Conservation (phyloP, 148 eudicot species). For the Camellia granthamiana region DNA sequence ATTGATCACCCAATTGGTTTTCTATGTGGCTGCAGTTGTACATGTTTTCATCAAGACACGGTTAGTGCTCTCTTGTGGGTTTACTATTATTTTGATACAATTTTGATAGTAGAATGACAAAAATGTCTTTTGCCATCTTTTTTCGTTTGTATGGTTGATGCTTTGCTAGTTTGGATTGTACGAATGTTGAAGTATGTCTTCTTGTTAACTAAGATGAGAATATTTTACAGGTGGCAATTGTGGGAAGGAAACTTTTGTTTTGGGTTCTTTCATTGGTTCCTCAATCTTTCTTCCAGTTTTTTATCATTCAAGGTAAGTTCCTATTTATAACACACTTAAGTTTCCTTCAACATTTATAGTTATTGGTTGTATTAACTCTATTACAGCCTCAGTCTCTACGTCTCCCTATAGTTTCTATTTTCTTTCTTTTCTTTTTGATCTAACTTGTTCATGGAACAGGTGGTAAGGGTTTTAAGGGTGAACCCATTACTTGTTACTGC, state of each 20-base stretch:
- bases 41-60: conserved; percentile 77
- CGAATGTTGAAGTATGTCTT: neutral
- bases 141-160: neutral
- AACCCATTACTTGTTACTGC: conserved; percentile 56
- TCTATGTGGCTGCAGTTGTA: conserved; percentile 50
- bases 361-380: neutral
- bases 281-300: conserved; percentile 45
- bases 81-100: neutral
- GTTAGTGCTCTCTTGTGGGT: conserved; percentile 40
- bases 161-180: neutral
- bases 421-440: neutral
- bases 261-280: conserved; percentile 45
- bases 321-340: neutral
- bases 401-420: neutral
- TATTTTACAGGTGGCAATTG: conserved; percentile 63
- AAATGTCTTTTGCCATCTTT: neutral
- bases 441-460: conserved; percentile 41
- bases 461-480: conserved; percentile 50
- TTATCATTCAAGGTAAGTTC: conserved; percentile 62
- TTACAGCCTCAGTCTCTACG: neutral
- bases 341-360: neutral
- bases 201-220: conserved; percentile 14
- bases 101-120: neutral
- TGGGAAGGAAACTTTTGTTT: conserved; percentile 51
- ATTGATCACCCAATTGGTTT: conserved; percentile 47